phyloP scores from a whole-genome alignment of 768 basidiomycete genomes.

The Amanita rimosa region DNA sequence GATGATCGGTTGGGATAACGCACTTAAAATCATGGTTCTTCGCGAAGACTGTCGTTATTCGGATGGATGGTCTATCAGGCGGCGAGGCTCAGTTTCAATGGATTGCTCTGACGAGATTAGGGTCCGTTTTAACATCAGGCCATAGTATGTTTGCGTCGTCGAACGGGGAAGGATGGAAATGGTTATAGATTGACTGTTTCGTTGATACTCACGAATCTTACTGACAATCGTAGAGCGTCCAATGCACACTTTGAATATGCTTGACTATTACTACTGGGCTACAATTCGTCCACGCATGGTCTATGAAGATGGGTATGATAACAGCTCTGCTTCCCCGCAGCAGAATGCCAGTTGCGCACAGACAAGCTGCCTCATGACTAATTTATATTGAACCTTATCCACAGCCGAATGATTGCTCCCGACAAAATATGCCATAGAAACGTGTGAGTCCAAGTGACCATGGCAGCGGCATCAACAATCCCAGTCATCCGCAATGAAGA shows the following conservation, averaged over 20 bases:
- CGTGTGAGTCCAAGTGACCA: not conserved
- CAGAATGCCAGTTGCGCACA: no score
- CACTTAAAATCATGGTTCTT: conserved; percentile 12
- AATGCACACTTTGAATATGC: no score
- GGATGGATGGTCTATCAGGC: not conserved
- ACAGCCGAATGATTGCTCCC: not conserved
- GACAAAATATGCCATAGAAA: not conserved
- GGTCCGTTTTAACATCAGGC: not conserved
- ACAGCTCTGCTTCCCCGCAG: no score
- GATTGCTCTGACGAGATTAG: not conserved
- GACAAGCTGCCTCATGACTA: not conserved
- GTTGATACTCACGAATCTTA: not conserved
- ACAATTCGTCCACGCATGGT: no score
- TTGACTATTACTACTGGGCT: no score
- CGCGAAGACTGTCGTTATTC: conserved; percentile 8
- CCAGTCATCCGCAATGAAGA: not conserved
- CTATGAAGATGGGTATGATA: no score
- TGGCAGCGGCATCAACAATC: not conserved
- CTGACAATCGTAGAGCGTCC: no score
- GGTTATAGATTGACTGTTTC: not conserved
- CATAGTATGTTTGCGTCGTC: not conserved
- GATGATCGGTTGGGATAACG: conserved; percentile 12
- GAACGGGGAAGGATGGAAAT: no score
- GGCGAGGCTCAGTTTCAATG: not conserved
- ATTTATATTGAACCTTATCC: not conserved